phyloP scores from a whole-genome alignment of 164 flowering plant species.

The Umbilicus rupestris region DNA sequence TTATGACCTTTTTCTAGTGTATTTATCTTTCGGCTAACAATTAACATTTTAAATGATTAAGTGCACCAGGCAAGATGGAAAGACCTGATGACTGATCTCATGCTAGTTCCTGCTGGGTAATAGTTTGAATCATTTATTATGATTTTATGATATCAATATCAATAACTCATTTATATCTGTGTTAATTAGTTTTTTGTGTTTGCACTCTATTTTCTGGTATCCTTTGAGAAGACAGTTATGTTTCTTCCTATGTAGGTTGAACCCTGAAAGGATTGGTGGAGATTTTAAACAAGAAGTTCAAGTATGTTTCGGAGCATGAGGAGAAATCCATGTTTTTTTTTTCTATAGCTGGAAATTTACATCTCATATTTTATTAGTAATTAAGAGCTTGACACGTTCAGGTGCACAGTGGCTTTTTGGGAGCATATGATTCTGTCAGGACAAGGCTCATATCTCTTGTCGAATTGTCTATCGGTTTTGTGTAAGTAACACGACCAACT shows the following conservation, averaged over 20 bases:
- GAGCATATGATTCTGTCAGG: slow-evolving; percentile 92
- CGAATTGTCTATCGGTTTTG: slow-evolving; percentile 47
- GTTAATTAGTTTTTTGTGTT: background rate
- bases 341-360: background rate
- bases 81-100: slow-evolving; percentile 84
- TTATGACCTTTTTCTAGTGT: background rate
- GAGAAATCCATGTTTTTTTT: background rate
- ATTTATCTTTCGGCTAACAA: background rate
- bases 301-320: slow-evolving; percentile 27
- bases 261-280: slow-evolving; percentile 94
- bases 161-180: background rate
- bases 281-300: slow-evolving; percentile 91
- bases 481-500: slow-evolving; percentile 33
- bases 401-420: slow-evolving; percentile 95
- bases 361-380: background rate
- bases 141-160: background rate
- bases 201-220: background rate
- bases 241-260: slow-evolving; percentile 38
- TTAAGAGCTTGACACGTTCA: slow-evolving; percentile 18
- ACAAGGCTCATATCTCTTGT: slow-evolving; percentile 67
- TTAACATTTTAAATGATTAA: slow-evolving; percentile 9
- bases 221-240: background rate
- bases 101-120: slow-evolving; percentile 94
- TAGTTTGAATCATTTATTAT: background rate
- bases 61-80: slow-evolving; percentile 75